A percentile compares a stretch with the other conserved stretches of the same genome.
phyloP scores from a whole-genome alignment of 2,329 filamentous ascomycete genomes.

The Xylariaceae sp. region DNA sequence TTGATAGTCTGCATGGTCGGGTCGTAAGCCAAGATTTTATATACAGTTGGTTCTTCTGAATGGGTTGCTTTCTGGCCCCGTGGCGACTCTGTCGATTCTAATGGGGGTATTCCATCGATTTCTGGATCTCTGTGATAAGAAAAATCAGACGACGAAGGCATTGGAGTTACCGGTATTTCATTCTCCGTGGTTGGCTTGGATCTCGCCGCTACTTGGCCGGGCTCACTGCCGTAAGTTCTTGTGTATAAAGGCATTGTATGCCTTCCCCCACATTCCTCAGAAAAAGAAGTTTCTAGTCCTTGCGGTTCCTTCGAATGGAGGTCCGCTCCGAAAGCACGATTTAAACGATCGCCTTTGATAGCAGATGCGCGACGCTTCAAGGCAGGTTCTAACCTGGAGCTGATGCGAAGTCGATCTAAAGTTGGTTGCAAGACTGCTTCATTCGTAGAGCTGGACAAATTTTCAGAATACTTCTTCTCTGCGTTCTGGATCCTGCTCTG shows the following conservation, averaged over 20 bases:
- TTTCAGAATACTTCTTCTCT: constrained; percentile 37
- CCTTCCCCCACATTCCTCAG: constrained; percentile 49
- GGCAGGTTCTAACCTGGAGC: constrained; percentile 30
- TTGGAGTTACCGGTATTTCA: not conserved
- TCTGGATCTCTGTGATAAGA: constrained; percentile 40
- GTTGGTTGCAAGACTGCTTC: constrained; percentile 38
- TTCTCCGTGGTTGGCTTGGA: not conserved
- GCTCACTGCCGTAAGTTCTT: constrained; percentile 43
- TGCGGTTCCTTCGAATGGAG: constrained; percentile 54
- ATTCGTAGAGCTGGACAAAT: constrained; percentile 32
- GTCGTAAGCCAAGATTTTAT: constrained; percentile 73
- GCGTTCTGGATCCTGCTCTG: constrained; percentile 31
- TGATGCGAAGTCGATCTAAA: constrained; percentile 35
- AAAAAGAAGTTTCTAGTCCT: constrained; percentile 56
- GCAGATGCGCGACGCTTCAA: constrained; percentile 18
- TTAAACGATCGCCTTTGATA: not conserved
- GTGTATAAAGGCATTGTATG: constrained; percentile 46
- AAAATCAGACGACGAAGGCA: constrained; percentile 20
- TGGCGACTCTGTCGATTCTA: constrained; percentile 16
- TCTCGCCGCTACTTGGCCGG: constrained; percentile 16
- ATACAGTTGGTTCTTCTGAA: constrained; percentile 47
- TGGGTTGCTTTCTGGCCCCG: constrained; percentile 28
- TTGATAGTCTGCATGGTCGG: constrained; percentile 62
- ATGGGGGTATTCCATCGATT: constrained; percentile 35
- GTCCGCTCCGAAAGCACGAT: constrained; percentile 35